These are phyloP conservation scores for Penicillium sp. DNA, from an alignment of 2,329 filamentous ascomycete genomes.

Conservation along the genomic window DNA sequence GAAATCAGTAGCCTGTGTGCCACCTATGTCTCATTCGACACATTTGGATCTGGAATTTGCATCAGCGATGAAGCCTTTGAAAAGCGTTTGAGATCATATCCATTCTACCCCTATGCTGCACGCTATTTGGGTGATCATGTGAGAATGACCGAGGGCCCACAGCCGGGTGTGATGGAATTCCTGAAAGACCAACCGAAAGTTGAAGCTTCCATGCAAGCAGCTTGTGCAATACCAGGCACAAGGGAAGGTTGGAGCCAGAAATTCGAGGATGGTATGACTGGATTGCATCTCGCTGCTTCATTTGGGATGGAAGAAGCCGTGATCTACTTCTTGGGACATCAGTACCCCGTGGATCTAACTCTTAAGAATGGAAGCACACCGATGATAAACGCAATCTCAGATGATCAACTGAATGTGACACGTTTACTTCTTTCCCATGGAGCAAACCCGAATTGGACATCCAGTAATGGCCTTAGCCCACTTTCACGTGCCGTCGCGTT, in stretches of 20 bases:
- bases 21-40: background rate
- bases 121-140: background rate
- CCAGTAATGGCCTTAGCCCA: background rate
- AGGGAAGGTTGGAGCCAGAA: background rate
- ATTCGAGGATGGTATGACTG: background rate
- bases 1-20: background rate
- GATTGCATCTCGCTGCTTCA: background rate
- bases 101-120: background rate
- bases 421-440: background rate
- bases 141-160: background rate
- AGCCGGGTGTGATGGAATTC: background rate
- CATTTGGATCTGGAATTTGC: background rate
- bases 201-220: background rate
- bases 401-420: rapidly evolving
- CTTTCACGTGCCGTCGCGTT: background rate
- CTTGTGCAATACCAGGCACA: no score
- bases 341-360: background rate
- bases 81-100: background rate
- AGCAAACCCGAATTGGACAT: background rate
- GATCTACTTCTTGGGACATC: background rate
- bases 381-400: background rate
- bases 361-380: background rate
- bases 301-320: background rate
- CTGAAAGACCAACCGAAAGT: background rate
- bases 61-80: background rate